phyloP scores from a whole-genome alignment of 345 rosid species.

The Clausena lansium region DNA sequence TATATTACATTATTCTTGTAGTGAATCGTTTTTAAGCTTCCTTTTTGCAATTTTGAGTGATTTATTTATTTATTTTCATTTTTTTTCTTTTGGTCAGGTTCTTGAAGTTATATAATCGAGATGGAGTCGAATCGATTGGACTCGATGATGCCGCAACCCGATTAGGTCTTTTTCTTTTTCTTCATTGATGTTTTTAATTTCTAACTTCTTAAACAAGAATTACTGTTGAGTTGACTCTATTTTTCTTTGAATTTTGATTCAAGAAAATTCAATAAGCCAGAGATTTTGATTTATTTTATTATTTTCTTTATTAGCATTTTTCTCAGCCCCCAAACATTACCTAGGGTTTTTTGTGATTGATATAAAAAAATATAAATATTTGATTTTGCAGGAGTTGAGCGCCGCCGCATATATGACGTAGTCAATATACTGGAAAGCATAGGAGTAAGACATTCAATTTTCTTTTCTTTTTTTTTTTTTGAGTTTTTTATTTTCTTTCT shows the following conservation, averaged over 20 bases:
- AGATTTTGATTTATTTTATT: too few relatives aligned
- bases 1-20: background rate
- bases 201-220: too few relatives aligned
- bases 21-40: slow-evolving; percentile 6
- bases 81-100: slow-evolving; percentile 34
- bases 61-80: background rate
- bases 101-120: slow-evolving; percentile 50
- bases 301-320: background rate
- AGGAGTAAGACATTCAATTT: slow-evolving; percentile 44
- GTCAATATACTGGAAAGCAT: slow-evolving; percentile 78
- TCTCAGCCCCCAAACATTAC: background rate
- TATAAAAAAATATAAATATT: background rate
- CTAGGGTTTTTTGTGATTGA: background rate
- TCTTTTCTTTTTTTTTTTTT: background rate
- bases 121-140: slow-evolving; percentile 52
- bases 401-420: slow-evolving; percentile 78
- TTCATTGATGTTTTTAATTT: too few relatives aligned
- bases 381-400: slow-evolving; percentile 59
- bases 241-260: too few relatives aligned
- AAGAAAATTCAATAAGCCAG: too few relatives aligned
- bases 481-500: too few relatives aligned
- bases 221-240: background rate
- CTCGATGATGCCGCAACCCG: slow-evolving; percentile 70
- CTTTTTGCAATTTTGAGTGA: background rate
- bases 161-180: slow-evolving; percentile 39